These are phyloP conservation scores for Cardamine chenopodiifolia DNA, from an alignment of 345 rosid genomes.

Conservation along the genomic window DNA sequence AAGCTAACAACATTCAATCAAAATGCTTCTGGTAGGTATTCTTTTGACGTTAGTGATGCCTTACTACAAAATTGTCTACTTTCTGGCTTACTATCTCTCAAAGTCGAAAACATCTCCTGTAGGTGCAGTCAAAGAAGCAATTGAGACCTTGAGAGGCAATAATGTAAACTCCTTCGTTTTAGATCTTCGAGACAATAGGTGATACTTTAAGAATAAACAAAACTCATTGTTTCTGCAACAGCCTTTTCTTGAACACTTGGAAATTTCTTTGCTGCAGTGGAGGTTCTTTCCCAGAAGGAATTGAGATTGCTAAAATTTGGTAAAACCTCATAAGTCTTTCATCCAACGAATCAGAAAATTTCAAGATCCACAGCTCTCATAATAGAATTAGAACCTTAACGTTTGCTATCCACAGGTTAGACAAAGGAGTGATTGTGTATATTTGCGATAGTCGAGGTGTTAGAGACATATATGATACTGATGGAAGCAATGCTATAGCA, in stretches of 20 bases:
- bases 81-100: slow-evolving; percentile 4
- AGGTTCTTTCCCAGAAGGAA: slow-evolving; percentile 95
- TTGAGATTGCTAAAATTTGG: slow-evolving; percentile 95
- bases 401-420: slow-evolving; percentile 63
- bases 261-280: slow-evolving; percentile 66
- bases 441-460: slow-evolving; percentile 85
- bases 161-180: slow-evolving; percentile 75
- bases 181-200: slow-evolving; percentile 99
- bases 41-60: slow-evolving; percentile 4
- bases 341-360: neutral
- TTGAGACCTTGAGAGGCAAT: slow-evolving; percentile 66
- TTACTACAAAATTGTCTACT: slow-evolving; percentile 24
- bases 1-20: slow-evolving; percentile 82
- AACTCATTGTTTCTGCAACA: slow-evolving; percentile 33
- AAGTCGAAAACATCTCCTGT: neutral
- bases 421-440: slow-evolving; percentile 93
- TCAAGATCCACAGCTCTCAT: neutral
- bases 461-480: slow-evolving; percentile 88
- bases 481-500: slow-evolving; percentile 79
- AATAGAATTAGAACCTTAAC: neutral
- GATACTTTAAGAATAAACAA: slow-evolving; percentile 13
- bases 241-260: slow-evolving; percentile 43
- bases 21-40: slow-evolving; percentile 73
- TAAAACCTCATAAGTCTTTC: slow-evolving; percentile 21
- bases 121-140: slow-evolving; percentile 90